Percentiles rank a stretch among this genome's conserved stretches.
Conservation (phyloP, 2,329 filamentous ascomycete genomes). For the Arthrobotrys sinensis region DNA sequence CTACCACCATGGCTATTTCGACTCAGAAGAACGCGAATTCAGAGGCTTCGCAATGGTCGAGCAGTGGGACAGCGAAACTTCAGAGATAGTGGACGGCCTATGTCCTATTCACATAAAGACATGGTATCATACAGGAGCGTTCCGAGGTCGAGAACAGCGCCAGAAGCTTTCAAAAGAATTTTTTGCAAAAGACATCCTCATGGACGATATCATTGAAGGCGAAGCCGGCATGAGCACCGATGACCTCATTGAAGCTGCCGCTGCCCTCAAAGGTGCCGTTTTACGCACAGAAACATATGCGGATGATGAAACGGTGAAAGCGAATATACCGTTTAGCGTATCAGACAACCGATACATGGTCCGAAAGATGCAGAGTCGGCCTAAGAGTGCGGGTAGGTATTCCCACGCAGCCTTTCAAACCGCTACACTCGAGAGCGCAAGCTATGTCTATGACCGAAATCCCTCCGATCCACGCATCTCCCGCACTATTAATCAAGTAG, state of each 20-base stretch:
- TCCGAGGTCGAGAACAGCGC: constrained; percentile 10
- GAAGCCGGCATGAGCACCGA: neutral
- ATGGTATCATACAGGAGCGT: constrained; percentile 48
- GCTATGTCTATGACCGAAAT: neutral
- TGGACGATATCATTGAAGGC: neutral
- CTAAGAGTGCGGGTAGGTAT: too few species aligned
- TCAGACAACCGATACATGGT: neutral
- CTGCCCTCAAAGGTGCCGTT: neutral
- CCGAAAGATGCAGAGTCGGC: neutral
- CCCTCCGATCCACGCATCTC: neutral
- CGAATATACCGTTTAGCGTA: neutral
- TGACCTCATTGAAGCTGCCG: neutral
- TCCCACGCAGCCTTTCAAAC: neutral
- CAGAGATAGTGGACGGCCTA: neutral
- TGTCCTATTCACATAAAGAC: constrained; percentile 33
- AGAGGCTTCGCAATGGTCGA: constrained; percentile 60
- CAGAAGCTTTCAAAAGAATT: too few species aligned
- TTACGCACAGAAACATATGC: neutral
- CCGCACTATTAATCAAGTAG: neutral
- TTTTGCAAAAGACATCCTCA: neutral
- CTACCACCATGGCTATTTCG: constrained; percentile 61
- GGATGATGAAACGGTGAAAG: neutral
- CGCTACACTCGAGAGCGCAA: neutral
- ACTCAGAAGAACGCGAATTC: constrained; percentile 58
- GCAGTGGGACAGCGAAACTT: constrained; percentile 24